Percentiles rank a stretch among this genome's conserved stretches.
phyloP scores from a whole-genome alignment of 345 rosid species.

The Lumnitzera racemosa region DNA sequence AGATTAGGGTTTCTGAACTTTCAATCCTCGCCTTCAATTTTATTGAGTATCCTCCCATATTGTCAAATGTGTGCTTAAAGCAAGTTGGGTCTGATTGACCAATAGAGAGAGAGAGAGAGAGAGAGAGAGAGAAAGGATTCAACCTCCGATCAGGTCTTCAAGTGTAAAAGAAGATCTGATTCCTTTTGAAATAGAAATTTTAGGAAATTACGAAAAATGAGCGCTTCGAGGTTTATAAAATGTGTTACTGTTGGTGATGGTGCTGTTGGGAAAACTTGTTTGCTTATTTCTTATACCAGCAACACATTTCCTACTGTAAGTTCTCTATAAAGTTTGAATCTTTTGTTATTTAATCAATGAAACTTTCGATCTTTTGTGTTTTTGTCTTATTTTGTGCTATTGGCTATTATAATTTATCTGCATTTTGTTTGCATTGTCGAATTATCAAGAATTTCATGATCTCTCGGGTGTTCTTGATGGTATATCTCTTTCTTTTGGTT shows the following conservation, averaged over 20 bases:
- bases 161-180: too few relatives aligned
- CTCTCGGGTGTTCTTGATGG: too few relatives aligned
- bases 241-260: slow-evolving; percentile 92
- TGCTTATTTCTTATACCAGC: slow-evolving; percentile 53
- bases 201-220: slow-evolving; percentile 30
- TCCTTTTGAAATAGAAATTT: too few relatives aligned
- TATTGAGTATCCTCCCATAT: neutral
- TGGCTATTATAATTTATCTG: neutral
- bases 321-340: neutral
- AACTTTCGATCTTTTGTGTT: neutral
- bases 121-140: too few relatives aligned
- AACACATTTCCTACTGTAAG: slow-evolving; percentile 41
- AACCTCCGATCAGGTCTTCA: too few relatives aligned
- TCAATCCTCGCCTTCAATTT: neutral
- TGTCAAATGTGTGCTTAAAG: neutral
- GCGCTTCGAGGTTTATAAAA: slow-evolving; percentile 78
- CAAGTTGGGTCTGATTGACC: too few relatives aligned
- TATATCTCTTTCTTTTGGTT: too few relatives aligned
- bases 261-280: slow-evolving; percentile 82
- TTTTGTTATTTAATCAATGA: neutral
- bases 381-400: neutral
- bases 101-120: too few relatives aligned
- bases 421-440: neutral
- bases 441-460: too few relatives aligned
- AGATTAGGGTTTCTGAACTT: slow-evolving; percentile 9